A percentile compares a stretch with the other conserved stretches of the same genome.
Evolutionary conservation across 2,329 filamentous ascomycete species (phyloP).

Genomic region (Colletotrichum sp.): DNA sequence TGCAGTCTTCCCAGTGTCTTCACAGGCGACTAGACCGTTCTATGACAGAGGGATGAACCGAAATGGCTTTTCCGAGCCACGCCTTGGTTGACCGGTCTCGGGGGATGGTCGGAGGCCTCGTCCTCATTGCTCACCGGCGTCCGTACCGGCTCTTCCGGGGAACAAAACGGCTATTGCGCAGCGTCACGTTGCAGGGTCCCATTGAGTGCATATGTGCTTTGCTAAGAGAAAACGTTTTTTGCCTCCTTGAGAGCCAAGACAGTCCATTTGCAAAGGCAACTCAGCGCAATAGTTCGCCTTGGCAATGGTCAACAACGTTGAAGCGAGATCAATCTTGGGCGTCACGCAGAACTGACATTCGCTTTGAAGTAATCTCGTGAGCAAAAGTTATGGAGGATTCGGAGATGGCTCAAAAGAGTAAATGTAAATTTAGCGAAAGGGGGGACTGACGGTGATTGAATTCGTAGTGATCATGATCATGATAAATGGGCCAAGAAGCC

Average conservation of each 20-base stretch:
- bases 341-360: neutral
- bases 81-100: neutral
- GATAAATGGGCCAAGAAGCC: neutral
- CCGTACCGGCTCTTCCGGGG: neutral
- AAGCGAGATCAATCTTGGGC: neutral
- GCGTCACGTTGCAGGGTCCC: neutral
- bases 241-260: neutral
- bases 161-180: neutral
- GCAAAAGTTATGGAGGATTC: neutral
- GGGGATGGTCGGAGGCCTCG: neutral
- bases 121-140: neutral
- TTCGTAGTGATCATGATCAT: neutral
- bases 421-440: neutral
- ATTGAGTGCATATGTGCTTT: neutral
- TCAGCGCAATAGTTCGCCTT: neutral
- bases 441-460: neutral
- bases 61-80: neutral
- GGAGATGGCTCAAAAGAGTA: neutral
- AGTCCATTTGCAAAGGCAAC: neutral
- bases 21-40: neutral
- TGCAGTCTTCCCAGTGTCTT: neutral
- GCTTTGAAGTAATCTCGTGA: neutral
- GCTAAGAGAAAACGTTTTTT: neutral
- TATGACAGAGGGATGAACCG: neutral
- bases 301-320: neutral